These are phyloP conservation scores for Dentipellis fragilis DNA, from an alignment of 768 basidiomycete species.

Conservation along the genomic window DNA sequence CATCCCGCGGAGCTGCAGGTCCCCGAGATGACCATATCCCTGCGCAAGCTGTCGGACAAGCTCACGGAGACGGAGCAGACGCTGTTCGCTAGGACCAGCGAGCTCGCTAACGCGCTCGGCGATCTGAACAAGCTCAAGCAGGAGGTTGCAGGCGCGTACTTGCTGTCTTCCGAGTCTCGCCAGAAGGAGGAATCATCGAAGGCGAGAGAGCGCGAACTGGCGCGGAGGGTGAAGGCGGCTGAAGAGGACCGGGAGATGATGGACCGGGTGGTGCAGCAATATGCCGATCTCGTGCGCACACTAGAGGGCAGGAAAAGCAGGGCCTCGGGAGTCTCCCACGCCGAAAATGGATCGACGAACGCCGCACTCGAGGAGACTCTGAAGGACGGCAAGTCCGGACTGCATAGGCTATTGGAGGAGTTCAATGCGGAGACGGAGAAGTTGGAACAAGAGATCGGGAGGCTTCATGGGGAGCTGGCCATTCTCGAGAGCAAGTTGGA, in stretches of 20 bases:
- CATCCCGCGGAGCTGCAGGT: constrained; percentile 29
- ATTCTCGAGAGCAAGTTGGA: constrained; percentile 31
- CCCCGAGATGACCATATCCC: constrained; percentile 53
- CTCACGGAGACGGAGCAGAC: constrained; percentile 50
- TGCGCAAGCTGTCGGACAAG: constrained; percentile 61
- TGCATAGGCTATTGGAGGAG: constrained; percentile 39
- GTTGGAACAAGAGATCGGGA: constrained; percentile 32
- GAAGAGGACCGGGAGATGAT: constrained; percentile 54
- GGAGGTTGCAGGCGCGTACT: constrained; percentile 42
- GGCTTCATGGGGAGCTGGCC: constrained; percentile 35
- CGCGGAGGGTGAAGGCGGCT: constrained; percentile 32
- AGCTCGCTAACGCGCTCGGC: constrained; percentile 33
- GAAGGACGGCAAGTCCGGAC: constrained; percentile 34
- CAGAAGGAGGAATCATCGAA: constrained; percentile 45
- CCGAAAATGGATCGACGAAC: constrained; percentile 6
- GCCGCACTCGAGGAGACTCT: constrained; percentile 22
- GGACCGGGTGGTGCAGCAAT: constrained; percentile 60
- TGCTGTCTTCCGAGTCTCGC: constrained; percentile 41
- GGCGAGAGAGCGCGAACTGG: constrained; percentile 38
- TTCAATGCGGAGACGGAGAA: constrained; percentile 38
- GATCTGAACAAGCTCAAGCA: constrained; percentile 34
- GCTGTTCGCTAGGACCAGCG: constrained; percentile 36
- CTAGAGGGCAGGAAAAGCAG: constrained; percentile 39
- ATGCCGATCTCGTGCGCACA: constrained; percentile 62
- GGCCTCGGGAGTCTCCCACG: constrained; percentile 8